phyloP scores from a whole-genome alignment of 495 filamentous ascomycete species.

The Aspergillus baeticus region DNA sequence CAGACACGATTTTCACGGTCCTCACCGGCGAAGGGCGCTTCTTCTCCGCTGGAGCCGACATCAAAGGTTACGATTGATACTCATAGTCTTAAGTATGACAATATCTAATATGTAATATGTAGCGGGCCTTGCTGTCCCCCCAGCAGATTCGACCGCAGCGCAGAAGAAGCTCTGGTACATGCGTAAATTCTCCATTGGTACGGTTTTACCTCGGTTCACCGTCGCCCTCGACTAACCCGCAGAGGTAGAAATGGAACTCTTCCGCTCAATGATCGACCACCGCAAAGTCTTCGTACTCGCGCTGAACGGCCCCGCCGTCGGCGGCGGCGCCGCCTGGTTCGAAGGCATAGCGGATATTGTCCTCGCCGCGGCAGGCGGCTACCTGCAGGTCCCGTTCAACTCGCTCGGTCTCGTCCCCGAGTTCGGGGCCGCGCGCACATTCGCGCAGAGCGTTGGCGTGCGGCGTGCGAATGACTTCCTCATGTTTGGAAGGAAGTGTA shows the following conservation, averaged over 20 bases:
- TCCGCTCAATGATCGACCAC: constrained; percentile 15
- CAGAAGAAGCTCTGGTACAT: constrained; percentile 12
- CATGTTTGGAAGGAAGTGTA: constrained; percentile 21
- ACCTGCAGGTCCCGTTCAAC: constrained; percentile 24
- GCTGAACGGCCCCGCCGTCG: constrained; percentile 21
- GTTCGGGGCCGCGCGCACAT: constrained; percentile 11
- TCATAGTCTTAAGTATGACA: not conserved
- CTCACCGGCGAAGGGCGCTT: constrained; percentile 26
- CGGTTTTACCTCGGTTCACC: too few relatives aligned
- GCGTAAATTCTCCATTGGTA: constrained; percentile 10
- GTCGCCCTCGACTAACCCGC: not conserved
- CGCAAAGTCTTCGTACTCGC: constrained; percentile 22
- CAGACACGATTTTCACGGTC: constrained; percentile 20
- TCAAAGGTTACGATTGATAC: not conserved
- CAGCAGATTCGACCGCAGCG: not conserved
- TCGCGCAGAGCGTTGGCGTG: constrained; percentile 20
- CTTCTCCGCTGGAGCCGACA: constrained; percentile 23
- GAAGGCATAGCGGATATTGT: constrained; percentile 23
- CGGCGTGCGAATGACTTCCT: constrained; percentile 23
- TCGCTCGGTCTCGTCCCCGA: constrained; percentile 21
- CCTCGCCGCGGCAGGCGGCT: constrained; percentile 16
- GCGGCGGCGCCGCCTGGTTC: constrained; percentile 26
- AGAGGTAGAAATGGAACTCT: constrained; percentile 8
- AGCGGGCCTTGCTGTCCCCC: not conserved
- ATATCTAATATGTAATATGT: not conserved